These are phyloP conservation scores for Teunomyces pallodes DNA, from an alignment of 805 yeast genomes.

Conservation along the genomic window DNA sequence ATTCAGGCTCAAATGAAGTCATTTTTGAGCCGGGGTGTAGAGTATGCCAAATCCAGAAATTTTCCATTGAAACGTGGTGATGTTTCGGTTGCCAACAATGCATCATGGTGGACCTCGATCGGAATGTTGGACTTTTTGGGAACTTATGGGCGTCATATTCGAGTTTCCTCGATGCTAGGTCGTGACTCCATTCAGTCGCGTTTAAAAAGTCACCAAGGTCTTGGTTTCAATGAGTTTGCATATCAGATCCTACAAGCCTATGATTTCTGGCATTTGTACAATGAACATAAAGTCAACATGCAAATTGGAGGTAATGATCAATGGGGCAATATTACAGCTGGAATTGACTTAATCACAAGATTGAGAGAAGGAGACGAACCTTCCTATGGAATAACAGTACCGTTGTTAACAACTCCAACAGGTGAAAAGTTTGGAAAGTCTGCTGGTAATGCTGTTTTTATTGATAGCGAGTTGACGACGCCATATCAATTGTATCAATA, in stretches of 20 bases:
- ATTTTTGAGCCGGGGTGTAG: conserved; percentile 61
- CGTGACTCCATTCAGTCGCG: conserved; percentile 84
- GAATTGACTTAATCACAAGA: conserved; percentile 79
- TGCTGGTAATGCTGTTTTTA: conserved; percentile 94
- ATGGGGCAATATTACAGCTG: conserved; percentile 98
- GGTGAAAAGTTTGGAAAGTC: conserved; percentile 97
- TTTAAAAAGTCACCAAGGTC: conserved; percentile 63
- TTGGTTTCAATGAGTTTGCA: conserved; percentile 92
- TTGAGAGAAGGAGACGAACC: conserved; percentile 22
- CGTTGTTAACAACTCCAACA: conserved; percentile 78
- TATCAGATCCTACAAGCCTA: conserved; percentile 92
- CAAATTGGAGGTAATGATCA: conserved; percentile 98
- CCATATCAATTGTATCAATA: conserved; percentile 84
- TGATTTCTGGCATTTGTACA: conserved; percentile 82
- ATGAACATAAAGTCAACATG: conserved; percentile 53
- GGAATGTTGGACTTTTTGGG: conserved; percentile 76
- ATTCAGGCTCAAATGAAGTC: conserved; percentile 60
- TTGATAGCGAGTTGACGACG: conserved; percentile 69
- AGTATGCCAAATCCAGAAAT: conserved; percentile 57
- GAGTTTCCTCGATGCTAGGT: conserved; percentile 83
- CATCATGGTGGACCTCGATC: conserved; percentile 82
- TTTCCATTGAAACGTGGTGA: conserved; percentile 36
- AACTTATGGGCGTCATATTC: conserved; percentile 69
- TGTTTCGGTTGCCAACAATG: conserved; percentile 57
- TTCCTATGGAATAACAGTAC: conserved; percentile 79